Percentiles rank a stretch among this genome's conserved stretches.
Evolutionary conservation across 2,329 filamentous ascomycete genomes (phyloP).

Genomic region (Cladosporium austrohemisphaericum): DNA sequence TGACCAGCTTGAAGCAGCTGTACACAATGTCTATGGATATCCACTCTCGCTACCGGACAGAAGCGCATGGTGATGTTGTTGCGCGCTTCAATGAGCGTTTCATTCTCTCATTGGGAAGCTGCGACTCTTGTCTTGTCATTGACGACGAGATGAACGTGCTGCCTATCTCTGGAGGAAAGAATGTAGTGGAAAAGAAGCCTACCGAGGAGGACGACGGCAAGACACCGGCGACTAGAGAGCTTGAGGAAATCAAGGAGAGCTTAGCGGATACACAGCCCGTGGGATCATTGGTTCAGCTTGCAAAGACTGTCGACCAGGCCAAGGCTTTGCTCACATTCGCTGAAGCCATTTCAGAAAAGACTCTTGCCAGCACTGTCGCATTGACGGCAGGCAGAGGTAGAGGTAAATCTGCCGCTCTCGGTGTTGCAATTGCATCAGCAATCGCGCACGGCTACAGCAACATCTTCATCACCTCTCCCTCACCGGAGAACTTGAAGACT

Average conservation of each 20-base stretch:
- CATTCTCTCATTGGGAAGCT: constrained; percentile 90
- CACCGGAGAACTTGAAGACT: constrained; percentile 96
- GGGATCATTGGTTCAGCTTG: constrained; percentile 76
- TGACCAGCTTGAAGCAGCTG: constrained; percentile 94
- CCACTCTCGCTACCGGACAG: constrained; percentile 91
- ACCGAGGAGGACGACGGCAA: constrained; percentile 72
- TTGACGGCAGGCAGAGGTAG: constrained; percentile 90
- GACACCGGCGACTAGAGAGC: constrained; percentile 65
- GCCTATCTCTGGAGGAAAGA: constrained; percentile 92
- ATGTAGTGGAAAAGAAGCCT: constrained; percentile 76
- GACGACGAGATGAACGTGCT: constrained; percentile 97
- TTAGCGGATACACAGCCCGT: constrained; percentile 82
- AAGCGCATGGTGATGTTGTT: constrained; percentile 91
- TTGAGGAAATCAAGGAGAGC: constrained; percentile 83
- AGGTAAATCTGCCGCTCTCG: constrained; percentile 93
- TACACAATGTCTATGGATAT: constrained; percentile 98
- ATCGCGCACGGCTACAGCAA: constrained; percentile 97
- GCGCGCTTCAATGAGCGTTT: constrained; percentile 98
- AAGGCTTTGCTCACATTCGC: constrained; percentile 96
- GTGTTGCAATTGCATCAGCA: constrained; percentile 89
- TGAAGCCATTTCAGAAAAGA: constrained; percentile 95
- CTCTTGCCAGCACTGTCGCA: constrained; percentile 85
- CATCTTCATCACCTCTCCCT: constrained; percentile 97
- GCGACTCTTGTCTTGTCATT: constrained; percentile 89
- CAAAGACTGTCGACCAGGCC: constrained; percentile 89